These are phyloP conservation scores for Apiotrichum sp. DNA, from an alignment of 1,284 basidiomycete species.

Conservation along the genomic window DNA sequence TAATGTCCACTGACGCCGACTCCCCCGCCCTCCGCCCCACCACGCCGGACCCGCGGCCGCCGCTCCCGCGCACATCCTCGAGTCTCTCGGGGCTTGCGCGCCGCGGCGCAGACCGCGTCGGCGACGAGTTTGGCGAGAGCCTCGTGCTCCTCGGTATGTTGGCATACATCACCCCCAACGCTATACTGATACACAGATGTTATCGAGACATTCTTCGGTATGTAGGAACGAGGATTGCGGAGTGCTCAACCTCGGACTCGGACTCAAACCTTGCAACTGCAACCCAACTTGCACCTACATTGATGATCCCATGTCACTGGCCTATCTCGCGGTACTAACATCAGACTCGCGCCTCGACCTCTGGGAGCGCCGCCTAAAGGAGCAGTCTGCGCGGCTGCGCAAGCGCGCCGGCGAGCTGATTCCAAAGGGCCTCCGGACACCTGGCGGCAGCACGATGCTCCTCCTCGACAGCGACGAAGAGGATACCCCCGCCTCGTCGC, in stretches of 20 bases:
- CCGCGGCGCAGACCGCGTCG: conserved; percentile 30
- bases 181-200: conserved; percentile 31
- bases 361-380: conserved; percentile 76
- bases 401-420: conserved; percentile 64
- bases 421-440: conserved; percentile 51
- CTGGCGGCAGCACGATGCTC: conserved; percentile 43
- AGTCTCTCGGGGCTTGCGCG: conserved; percentile 30
- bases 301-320: no score
- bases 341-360: conserved; percentile 80
- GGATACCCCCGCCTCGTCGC: conserved; percentile 2
- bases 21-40: conserved; percentile 9
- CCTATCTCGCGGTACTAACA: neutral
- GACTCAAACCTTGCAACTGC: no score
- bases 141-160: conserved; percentile 40
- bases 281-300: no score
- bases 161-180: no score
- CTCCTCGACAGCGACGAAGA: conserved; percentile 25
- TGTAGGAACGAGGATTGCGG: neutral
- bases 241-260: no score
- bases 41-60: conserved; percentile 1
- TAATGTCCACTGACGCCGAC: neutral
- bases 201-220: conserved; percentile 47
- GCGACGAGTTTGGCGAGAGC: conserved; percentile 38
- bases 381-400: conserved; percentile 75
- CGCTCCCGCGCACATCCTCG: conserved; percentile 15